Evolutionary conservation across 202 grass and related monocot species (phyloP), one percentile per base, ranked within the genome.

Genomic region (Dendrocalamus latiflorus): DNA sequence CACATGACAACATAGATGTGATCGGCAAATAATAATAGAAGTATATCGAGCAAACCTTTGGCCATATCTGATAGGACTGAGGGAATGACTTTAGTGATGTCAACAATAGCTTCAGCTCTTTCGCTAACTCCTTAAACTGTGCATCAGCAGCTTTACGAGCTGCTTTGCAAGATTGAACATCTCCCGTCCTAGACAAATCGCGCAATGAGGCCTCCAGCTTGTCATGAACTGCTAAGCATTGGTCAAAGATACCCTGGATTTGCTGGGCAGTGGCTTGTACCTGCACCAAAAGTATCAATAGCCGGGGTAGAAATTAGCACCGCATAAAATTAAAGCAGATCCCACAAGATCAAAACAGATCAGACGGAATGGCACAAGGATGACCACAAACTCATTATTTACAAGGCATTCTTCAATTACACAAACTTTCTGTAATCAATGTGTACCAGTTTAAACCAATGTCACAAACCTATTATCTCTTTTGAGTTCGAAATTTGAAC

Each of bases 71-170:
- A 65, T 81, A 94, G 70, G 93, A 87, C 80, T 94, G 96, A 43
- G 91, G 80, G 60, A 83, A 94, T 50, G 93, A 91, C 61, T 96
- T 89, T 49, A 96, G 81, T 84, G 91, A 90, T 47, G 79, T 22
- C 80, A 87, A 74, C 78, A 93, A 76, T 18, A 89, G 91, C 70
- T 89, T 99, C 72, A 99, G 68, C 75, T 94, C 96, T 91, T 95
- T 99, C 0, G 76, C 79, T 71, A 96, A 74, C 83, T 99, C 96
- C 83, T 99, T 99, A 21, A 91, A 95, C 74, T 99, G 93, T 45
- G 85, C 86, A 85, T 99, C 96, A 72, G 87, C 93, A 59, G 93
- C 88, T 83, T 93, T 99, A 78, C 96, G 91, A 69, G 88, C 78
- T 18, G 75, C 86, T 89, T 99, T 99, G 83, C 96, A 99, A 63